These are phyloP conservation scores for Fusarium citri DNA, from an alignment of 2,329 filamentous ascomycete genomes.

Conservation along the genomic window DNA sequence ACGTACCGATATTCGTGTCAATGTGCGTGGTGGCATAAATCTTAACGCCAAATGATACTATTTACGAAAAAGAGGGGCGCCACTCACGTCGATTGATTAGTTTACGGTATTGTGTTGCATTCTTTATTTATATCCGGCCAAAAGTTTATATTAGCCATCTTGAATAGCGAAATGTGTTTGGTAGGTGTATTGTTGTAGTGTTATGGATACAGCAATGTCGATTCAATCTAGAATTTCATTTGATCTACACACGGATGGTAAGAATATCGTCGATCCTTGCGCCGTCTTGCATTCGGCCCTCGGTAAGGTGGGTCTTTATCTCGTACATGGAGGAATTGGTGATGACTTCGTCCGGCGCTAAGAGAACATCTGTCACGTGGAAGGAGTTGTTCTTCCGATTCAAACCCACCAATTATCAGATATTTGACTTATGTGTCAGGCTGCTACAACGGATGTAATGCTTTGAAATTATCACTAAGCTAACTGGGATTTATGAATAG, in stretches of 20 bases:
- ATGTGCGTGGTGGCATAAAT: slow-evolving; percentile 29
- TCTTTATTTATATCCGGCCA: not conserved
- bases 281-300: slow-evolving; percentile 9
- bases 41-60: slow-evolving; percentile 26
- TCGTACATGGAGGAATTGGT: not conserved
- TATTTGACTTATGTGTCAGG: not conserved
- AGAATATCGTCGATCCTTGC: slow-evolving; percentile 17
- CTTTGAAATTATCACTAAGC: not conserved
- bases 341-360: slow-evolving; percentile 21
- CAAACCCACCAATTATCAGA: not conserved
- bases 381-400: not conserved
- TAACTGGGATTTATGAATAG: not conserved
- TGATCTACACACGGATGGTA: slow-evolving; percentile 7
- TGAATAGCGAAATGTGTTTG: not conserved
- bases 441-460: not conserved
- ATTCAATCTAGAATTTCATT: not conserved
- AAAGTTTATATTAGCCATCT: slow-evolving; percentile 6
- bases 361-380: not conserved
- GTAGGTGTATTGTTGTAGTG: not conserved
- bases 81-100: slow-evolving; percentile 27
- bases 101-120: not conserved
- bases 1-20: slow-evolving; percentile 5
- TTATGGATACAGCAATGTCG: not conserved
- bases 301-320: slow-evolving; percentile 12
- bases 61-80: slow-evolving; percentile 17